These are phyloP conservation scores for Chamaecrista fasciculata DNA, from an alignment of 306 rosid species.

Conservation along the genomic window DNA sequence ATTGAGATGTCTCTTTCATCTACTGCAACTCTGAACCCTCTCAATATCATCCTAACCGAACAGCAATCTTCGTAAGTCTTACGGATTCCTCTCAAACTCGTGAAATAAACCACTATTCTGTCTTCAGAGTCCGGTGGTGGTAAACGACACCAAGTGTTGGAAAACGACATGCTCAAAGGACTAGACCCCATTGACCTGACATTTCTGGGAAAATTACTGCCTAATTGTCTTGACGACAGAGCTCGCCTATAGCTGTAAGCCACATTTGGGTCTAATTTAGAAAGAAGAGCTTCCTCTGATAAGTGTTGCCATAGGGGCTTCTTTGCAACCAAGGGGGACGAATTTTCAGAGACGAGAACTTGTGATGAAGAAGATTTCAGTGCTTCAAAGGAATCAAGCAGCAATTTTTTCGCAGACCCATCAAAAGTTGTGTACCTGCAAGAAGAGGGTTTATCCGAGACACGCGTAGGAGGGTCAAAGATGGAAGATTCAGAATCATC, in stretches of 20 bases:
- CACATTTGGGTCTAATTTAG: slow-evolving; percentile 77
- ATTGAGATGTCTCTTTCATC: slow-evolving; percentile 84
- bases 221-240: slow-evolving; percentile 59
- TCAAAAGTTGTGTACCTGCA: slow-evolving; percentile 52
- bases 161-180: slow-evolving; percentile 38
- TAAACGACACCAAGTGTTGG: slow-evolving; percentile 21
- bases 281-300: slow-evolving; percentile 72
- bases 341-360: slow-evolving; percentile 2
- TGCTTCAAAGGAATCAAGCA: slow-evolving; percentile 42
- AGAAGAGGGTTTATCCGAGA: slow-evolving; percentile 36
- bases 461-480: slow-evolving; percentile 20
- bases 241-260: slow-evolving; percentile 70
- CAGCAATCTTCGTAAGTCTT: slow-evolving; percentile 79
- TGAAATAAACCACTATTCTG: slow-evolving; percentile 62
- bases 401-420: slow-evolving; percentile 43
- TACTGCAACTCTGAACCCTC: slow-evolving; percentile 59
- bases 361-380: slow-evolving; percentile 31
- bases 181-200: slow-evolving; percentile 52
- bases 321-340: slow-evolving; percentile 27
- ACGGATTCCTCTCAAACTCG: slow-evolving; percentile 75
- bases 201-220: slow-evolving; percentile 28
- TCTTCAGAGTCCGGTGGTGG: slow-evolving; percentile 52
- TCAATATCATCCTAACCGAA: slow-evolving; percentile 54
- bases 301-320: slow-evolving; percentile 88
- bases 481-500: slow-evolving; percentile 27